Percentiles rank a stretch among this genome's conserved stretches.
These are phyloP conservation scores for Solanum neorickii DNA, from an alignment of 257 asterid genomes.

Conservation along the genomic window DNA sequence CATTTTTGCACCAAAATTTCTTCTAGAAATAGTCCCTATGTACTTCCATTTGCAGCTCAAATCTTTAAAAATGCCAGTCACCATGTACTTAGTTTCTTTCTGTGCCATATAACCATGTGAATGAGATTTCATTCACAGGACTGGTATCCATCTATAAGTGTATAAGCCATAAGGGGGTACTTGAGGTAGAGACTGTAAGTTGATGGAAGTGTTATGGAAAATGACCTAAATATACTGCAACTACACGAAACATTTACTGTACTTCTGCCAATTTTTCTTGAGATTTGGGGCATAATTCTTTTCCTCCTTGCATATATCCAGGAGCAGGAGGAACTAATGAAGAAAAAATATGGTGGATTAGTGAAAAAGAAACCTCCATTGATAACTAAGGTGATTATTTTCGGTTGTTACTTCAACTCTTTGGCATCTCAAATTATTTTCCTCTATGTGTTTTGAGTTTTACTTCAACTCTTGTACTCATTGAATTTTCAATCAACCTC, in stretches of 20 bases:
- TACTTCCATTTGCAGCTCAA: neutral
- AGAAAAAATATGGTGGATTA: constrained; percentile 69
- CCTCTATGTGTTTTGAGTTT: neutral
- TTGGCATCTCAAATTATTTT: neutral
- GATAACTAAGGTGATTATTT: constrained; percentile 44
- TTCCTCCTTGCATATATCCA: constrained; percentile 7
- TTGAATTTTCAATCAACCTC: neutral
- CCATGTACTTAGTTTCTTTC: neutral
- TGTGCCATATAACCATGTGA: neutral
- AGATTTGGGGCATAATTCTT: neutral
- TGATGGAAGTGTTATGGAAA: neutral
- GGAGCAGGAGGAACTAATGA: constrained; percentile 74
- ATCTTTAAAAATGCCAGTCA: neutral
- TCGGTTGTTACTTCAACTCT: neutral
- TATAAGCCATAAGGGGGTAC: neutral
- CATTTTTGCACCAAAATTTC: neutral
- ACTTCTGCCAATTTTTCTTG: neutral
- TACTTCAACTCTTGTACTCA: neutral
- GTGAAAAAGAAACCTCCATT: constrained; percentile 52
- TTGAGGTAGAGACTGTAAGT: neutral
- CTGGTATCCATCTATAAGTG: neutral
- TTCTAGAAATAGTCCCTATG: neutral
- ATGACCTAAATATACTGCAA: neutral
- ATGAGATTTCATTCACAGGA: neutral
- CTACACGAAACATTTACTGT: neutral